Conservation (phyloP, 164 flowering plant genomes). For the Pachysandra terminalis region DNA sequence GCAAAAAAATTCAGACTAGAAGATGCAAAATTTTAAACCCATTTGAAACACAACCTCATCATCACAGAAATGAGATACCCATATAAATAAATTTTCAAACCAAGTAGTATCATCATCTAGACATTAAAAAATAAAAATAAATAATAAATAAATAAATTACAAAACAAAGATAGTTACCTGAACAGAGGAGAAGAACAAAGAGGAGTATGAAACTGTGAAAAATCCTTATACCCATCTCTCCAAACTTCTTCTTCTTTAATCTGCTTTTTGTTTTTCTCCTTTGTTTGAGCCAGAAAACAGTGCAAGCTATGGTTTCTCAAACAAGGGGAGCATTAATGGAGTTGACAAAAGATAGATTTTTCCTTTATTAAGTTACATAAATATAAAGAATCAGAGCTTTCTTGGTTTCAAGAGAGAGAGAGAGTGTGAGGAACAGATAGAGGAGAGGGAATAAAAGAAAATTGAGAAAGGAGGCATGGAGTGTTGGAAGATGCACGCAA, state of each 20-base stretch:
- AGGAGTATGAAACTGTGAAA: slow-evolving; percentile 19
- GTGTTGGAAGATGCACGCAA: slow-evolving; percentile 50
- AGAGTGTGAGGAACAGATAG: slow-evolving; percentile 11
- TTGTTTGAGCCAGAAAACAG: slow-evolving; percentile 5
- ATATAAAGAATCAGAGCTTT: slow-evolving; percentile 50
- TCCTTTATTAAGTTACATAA: slow-evolving; percentile 20
- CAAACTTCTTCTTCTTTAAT: slow-evolving; percentile 10
- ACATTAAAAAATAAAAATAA: background rate
- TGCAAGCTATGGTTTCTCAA: slow-evolving; percentile 15
- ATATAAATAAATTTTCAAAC: background rate
- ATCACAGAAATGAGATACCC: background rate
- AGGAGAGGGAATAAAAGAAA: slow-evolving; percentile 27
- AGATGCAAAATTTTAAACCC: background rate
- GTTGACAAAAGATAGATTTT: slow-evolving; percentile 24
- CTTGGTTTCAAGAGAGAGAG: slow-evolving; percentile 35
- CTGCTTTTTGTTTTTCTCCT: background rate
- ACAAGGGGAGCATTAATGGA: slow-evolving; percentile 23
- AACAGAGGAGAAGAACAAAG: slow-evolving; percentile 26
- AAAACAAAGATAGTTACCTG: slow-evolving; percentile 40
- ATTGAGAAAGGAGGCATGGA: slow-evolving; percentile 47
- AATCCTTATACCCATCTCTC: slow-evolving; percentile 30
- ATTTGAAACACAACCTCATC: background rate
- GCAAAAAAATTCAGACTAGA: background rate
- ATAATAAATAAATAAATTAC: background rate
- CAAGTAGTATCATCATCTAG: no score